Evolutionary conservation across 352 stramenopile genomes (phyloP).

Genomic region (Saprolegnia diclina): DNA sequence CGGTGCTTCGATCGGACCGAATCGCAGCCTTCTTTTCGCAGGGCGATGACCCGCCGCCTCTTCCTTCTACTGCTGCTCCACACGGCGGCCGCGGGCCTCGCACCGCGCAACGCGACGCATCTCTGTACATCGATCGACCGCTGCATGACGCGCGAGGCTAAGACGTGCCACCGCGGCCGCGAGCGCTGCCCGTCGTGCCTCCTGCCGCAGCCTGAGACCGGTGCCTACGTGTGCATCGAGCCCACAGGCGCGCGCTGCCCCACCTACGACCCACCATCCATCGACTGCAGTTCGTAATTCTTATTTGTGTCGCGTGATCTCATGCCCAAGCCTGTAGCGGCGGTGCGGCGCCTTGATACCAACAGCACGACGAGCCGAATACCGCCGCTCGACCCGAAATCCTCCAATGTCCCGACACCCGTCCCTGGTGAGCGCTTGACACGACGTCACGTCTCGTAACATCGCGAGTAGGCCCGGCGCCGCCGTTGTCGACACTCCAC

Average conservation of each 20-base stretch:
- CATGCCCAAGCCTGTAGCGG: neutral
- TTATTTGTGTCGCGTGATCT: neutral
- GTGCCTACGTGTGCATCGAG: conserved; percentile 1
- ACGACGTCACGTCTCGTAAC: no score
- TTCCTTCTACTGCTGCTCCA: neutral
- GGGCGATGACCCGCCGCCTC: no score
- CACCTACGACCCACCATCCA: neutral
- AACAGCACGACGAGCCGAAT: no score
- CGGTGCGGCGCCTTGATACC: neutral
- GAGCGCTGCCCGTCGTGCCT: conserved; percentile 14
- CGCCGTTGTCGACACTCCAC: conserved; percentile 6
- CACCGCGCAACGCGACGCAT: neutral
- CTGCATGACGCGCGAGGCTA: neutral
- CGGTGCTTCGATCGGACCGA: neutral
- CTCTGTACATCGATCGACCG: neutral
- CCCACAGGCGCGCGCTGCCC: neutral
- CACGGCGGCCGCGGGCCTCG: neutral
- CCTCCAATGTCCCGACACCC: no score
- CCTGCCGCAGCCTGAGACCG: neutral
- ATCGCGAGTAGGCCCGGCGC: no score
- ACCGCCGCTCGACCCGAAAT: no score
- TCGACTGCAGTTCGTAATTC: neutral
- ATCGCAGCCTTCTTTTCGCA: neutral
- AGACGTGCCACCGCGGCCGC: neutral
- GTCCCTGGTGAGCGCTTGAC: no score